Evolutionary conservation across 805 yeast genomes (phyloP).

Genomic region (Saturnispora quitensis): DNA sequence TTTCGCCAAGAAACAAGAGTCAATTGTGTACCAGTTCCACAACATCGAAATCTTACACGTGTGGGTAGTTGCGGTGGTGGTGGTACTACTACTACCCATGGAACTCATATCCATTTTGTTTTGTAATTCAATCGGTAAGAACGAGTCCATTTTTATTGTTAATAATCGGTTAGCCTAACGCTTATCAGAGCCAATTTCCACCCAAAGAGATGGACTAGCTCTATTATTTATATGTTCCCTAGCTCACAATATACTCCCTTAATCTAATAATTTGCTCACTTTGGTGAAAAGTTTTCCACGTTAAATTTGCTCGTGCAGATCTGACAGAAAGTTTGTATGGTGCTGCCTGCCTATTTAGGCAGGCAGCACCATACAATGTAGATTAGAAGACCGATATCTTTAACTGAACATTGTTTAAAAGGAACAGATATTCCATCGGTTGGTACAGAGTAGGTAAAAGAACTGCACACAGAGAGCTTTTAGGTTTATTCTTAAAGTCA

Average conservation of each 20-base stretch:
- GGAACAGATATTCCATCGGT: background rate
- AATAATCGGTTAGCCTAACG: background rate
- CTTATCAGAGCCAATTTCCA: no score
- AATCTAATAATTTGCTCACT: constrained; percentile 5
- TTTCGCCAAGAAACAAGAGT: constrained; percentile 52
- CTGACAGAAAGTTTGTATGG: background rate
- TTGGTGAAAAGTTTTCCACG: background rate
- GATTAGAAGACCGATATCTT: background rate
- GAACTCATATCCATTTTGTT: constrained; percentile 15
- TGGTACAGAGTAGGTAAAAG: background rate
- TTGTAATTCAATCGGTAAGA: background rate
- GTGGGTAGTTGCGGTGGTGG: background rate
- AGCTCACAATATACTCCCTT: background rate
- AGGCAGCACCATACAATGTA: background rate
- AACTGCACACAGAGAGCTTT: background rate
- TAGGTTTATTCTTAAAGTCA: background rate
- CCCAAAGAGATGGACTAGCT: background rate
- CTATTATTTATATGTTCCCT: background rate
- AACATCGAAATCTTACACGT: constrained; percentile 36
- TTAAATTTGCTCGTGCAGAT: constrained; percentile 1
- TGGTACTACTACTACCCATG: background rate
- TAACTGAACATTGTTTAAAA: background rate
- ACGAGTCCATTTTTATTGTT: background rate
- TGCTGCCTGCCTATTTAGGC: background rate
- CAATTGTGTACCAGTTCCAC: constrained; percentile 69